phyloP scores from a whole-genome alignment of 2,329 filamentous ascomycete species.

The Aspergillus novoparasiticus region DNA sequence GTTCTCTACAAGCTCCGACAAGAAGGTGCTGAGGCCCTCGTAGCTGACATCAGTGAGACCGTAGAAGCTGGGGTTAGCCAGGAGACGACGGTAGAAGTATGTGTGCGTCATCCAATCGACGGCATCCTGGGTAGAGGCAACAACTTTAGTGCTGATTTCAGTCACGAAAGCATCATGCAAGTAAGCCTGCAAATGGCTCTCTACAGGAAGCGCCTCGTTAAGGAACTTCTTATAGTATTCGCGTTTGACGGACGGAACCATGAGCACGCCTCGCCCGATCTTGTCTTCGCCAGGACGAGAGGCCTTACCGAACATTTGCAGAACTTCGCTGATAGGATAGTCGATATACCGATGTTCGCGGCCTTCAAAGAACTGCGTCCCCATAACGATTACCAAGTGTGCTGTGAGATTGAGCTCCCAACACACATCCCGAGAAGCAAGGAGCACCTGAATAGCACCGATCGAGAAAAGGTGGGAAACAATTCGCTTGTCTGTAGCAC shows the following conservation, averaged over 20 bases:
- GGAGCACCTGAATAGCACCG: constrained; percentile 83
- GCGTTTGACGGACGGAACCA: constrained; percentile 91
- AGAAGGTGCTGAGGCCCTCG: constrained; percentile 87
- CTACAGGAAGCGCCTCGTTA: constrained; percentile 91
- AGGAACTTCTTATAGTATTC: constrained; percentile 99
- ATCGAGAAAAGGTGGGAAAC: constrained; percentile 89
- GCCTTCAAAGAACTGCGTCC: constrained; percentile 95
- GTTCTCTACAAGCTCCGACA: constrained; percentile 92
- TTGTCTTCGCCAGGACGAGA: constrained; percentile 77
- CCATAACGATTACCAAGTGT: constrained; percentile 94
- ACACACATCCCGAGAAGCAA: constrained; percentile 84
- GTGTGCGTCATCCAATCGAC: constrained; percentile 99
- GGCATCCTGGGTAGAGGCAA: constrained; percentile 92
- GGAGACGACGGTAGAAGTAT: constrained; percentile 92
- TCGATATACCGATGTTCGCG: constrained; percentile 96
- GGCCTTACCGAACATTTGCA: constrained; percentile 98
- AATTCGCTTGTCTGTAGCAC: constrained; percentile 85
- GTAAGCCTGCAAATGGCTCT: constrained; percentile 89
- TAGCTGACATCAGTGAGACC: constrained; percentile 84
- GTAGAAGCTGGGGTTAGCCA: constrained; percentile 97
- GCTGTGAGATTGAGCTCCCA: constrained; percentile 91
- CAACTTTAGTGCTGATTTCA: constrained; percentile 94
- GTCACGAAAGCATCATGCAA: constrained; percentile 96
- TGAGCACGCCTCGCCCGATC: constrained; percentile 85
- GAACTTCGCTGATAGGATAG: constrained; percentile 87